These are phyloP conservation scores for Bryoglossum gracile DNA, from an alignment of 495 filamentous ascomycete species.

Conservation along the genomic window DNA sequence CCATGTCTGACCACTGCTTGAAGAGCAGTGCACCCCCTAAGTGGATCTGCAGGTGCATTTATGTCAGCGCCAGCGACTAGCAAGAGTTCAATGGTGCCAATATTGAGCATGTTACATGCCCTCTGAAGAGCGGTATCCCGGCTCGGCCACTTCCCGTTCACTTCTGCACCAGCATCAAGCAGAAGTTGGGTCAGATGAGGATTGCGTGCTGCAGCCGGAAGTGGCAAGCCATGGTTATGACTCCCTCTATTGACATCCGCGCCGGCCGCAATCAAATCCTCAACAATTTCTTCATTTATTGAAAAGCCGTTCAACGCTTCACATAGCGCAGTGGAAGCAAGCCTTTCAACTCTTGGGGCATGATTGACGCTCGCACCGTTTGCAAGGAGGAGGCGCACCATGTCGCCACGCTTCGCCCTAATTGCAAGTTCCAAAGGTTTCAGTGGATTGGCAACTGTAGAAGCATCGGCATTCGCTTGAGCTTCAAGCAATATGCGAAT, in stretches of 20 bases:
- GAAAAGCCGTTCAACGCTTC: background rate
- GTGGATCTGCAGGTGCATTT: constrained; percentile 1
- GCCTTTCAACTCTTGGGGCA: background rate
- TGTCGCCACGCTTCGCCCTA: background rate
- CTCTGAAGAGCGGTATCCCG: constrained; percentile 1
- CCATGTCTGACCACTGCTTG: constrained; percentile 11
- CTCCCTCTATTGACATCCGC: constrained; percentile 7
- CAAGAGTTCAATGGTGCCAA: constrained; percentile 9
- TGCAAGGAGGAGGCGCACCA: constrained; percentile 7
- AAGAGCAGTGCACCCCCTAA: constrained; percentile 10
- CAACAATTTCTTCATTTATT: constrained; percentile 1
- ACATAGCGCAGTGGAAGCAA: background rate
- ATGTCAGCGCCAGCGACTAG: constrained; percentile 13
- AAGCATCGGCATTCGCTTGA: constrained; percentile 9
- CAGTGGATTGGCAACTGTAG: background rate
- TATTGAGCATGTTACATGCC: background rate
- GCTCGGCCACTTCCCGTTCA: background rate
- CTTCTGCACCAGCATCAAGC: constrained; percentile 10
- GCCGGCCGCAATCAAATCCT: background rate
- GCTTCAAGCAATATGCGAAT: constrained; percentile 5
- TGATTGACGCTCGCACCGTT: constrained; percentile 7
- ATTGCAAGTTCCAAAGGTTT: constrained; percentile 4
- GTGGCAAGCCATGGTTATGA: background rate
- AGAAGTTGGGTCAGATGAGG: background rate
- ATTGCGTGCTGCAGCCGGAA: constrained; percentile 1